Evolutionary conservation across 495 filamentous ascomycete species (phyloP), one percentile per base, ranked within the genome.

Genomic region (Podospora anserina): DNA sequence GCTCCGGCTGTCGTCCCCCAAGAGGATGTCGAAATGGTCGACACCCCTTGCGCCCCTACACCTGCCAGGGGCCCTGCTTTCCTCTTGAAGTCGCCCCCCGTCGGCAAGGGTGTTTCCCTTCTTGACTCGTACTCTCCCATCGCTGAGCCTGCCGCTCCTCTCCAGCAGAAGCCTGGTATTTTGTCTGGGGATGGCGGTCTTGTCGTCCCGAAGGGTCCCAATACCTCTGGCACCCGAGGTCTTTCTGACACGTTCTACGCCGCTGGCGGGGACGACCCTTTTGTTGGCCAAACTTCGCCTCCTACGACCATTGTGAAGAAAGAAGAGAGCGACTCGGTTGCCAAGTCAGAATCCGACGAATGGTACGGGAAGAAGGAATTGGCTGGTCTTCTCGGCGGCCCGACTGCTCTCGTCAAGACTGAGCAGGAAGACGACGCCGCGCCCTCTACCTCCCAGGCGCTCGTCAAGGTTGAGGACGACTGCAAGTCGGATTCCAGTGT

Each of bases 211-310:
- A 49, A 49, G 39, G 39, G 39, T 11, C 39, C 39, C 13, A 49
- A 49, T 28, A 55, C 62, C 5, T 34, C 63, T 27, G 66, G 63
- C 13, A n/a, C 57, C n/a, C 69, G 66, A 30, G 63, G 69, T 15
- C 49, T 71, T 27, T 71, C 69, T n/a, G 69, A 71, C 28, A 26
- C 20, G 7, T 71, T 68, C 66, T 71, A 71, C 60, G 69, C 62
- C 1, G 9, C n/a, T 9, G 65, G 66, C 2, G 69, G 69, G 19
- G 23, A 63, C n/a, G 55, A 63, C n/a, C 69, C 69, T 15, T 71
- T 61, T 32, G 23, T 9, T 11, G 26, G 13, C 30, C n/a, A 4
- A 26, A 26, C 26, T 26, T 49, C 39, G 7, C 39, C 39, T 49
- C 9, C 9, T 13, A 49, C 39, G 39, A 49, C 39, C 39, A 49